Conservation (phyloP, 345 rosid genomes). For the Geranium brycei region DNA sequence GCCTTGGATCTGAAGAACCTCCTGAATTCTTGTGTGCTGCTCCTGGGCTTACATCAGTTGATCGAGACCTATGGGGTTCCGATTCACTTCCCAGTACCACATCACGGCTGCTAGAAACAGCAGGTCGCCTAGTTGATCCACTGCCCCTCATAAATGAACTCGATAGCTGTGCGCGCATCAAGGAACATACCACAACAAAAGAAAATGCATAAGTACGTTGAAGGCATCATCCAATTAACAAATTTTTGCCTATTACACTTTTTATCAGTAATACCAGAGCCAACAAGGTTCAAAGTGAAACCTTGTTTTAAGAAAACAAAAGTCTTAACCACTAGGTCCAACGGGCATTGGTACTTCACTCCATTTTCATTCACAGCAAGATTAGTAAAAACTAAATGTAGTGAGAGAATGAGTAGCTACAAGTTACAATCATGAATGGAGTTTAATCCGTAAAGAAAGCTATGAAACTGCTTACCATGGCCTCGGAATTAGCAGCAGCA, state of each 20-base stretch:
- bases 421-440: not conserved
- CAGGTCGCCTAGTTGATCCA: conserved; percentile 48
- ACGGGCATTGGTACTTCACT: no score
- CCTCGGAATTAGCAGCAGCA: conserved; percentile 28
- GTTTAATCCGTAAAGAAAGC: not conserved
- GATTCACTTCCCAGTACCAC: conserved; percentile 42
- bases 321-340: no score
- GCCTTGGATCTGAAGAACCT: conserved; percentile 51
- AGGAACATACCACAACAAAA: not conserved
- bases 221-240: no score
- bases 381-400: no score
- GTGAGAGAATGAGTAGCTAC: no score
- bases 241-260: no score
- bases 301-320: no score
- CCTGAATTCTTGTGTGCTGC: conserved; percentile 35
- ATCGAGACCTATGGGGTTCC: conserved; percentile 46
- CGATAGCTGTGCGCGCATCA: conserved; percentile 29
- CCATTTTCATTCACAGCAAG: no score
- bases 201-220: no score
- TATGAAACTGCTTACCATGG: conserved; percentile 31
- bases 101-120: conserved; percentile 46
- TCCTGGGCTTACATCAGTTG: conserved; percentile 39
- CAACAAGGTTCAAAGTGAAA: no score
- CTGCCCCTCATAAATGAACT: conserved; percentile 47
- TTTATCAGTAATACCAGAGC: no score